Evolutionary conservation across 768 basidiomycete species (phyloP).

Genomic region (Russula earlei): DNA sequence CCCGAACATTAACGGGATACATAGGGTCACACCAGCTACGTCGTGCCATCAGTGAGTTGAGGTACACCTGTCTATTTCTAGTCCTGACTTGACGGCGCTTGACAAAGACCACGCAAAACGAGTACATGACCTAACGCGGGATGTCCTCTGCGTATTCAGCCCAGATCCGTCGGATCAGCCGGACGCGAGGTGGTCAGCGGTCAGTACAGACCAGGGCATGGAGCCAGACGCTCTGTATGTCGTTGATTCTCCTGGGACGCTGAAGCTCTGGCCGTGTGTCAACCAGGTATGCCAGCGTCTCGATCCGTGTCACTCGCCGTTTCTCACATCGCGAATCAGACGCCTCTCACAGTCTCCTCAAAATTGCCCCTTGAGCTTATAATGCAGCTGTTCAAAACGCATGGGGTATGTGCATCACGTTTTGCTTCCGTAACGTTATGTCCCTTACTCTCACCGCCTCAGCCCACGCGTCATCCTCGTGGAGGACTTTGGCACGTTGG

Average conservation of each 20-base stretch:
- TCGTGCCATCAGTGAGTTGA: constrained; percentile 67
- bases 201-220: constrained; percentile 61
- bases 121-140: constrained; percentile 46
- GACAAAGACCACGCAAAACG: constrained; percentile 60
- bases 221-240: constrained; percentile 55
- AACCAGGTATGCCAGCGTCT: constrained; percentile 59
- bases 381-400: constrained; percentile 93
- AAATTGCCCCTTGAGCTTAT: constrained; percentile 92
- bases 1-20: constrained; percentile 67
- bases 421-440: background rate
- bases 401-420: constrained; percentile 69
- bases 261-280: constrained; percentile 84
- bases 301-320: background rate
- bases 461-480: constrained; percentile 97
- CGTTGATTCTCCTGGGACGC: constrained; percentile 44
- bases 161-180: constrained; percentile 43
- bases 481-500: constrained; percentile 72
- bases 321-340: constrained; percentile 39
- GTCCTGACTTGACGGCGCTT: background rate
- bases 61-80: background rate
- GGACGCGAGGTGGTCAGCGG: constrained; percentile 36
- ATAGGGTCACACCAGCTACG: constrained; percentile 79
- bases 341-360: constrained; percentile 86
- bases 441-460: background rate
- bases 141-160: constrained; percentile 68